Conservation (phyloP, 169 alveolate genomes). For the Plasmodium gaboni region DNA sequence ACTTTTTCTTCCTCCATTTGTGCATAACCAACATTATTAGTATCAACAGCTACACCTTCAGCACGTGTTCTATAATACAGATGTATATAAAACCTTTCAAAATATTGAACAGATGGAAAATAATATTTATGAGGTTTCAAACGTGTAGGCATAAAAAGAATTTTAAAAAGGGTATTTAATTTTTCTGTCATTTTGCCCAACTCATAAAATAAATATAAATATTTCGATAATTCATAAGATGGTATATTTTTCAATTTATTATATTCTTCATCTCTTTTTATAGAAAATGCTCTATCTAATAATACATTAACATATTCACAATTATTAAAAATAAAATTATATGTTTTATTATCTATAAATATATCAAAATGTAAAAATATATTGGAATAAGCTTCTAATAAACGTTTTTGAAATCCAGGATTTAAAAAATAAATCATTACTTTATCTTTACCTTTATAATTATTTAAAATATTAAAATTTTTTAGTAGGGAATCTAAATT, state of each 20-base stretch:
- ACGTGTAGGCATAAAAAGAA: constrained; percentile 21
- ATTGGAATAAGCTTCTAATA: constrained; percentile 57
- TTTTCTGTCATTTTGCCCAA: constrained; percentile 32
- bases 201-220: constrained; percentile 44
- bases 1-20: background rate
- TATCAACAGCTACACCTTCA: background rate
- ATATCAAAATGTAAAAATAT: constrained; percentile 57
- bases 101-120: constrained; percentile 66
- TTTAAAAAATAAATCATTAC: constrained; percentile 47
- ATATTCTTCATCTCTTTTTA: too few relatives aligned
- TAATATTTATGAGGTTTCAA: constrained; percentile 32
- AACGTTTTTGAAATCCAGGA: constrained; percentile 53
- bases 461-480: constrained; percentile 46
- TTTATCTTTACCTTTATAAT: constrained; percentile 41
- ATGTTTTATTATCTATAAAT: constrained; percentile 48
- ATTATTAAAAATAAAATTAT: constrained; percentile 66
- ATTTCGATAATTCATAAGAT: constrained; percentile 41
- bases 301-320: constrained; percentile 58
- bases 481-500: constrained; percentile 51
- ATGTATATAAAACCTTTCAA: constrained; percentile 38
- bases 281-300: background rate
- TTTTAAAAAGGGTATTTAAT: constrained; percentile 54
- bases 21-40: background rate
- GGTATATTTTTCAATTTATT: background rate
- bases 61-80: constrained; percentile 4